phyloP scores from a whole-genome alignment of 352 stramenopile species.

The Phytophthora niederhauseri region DNA sequence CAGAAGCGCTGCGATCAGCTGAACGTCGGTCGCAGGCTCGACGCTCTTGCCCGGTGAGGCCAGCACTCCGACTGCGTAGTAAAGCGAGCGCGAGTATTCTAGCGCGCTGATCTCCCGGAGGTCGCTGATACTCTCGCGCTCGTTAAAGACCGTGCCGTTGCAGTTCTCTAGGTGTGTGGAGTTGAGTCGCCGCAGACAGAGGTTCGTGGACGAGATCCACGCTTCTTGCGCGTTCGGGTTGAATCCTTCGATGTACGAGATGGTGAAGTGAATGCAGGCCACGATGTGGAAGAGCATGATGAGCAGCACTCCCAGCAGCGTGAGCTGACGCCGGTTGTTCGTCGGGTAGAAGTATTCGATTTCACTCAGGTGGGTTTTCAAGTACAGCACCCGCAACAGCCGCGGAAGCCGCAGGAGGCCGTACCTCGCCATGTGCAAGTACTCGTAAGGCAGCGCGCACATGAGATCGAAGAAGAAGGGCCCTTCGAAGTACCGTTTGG shows the following conservation, averaged over 20 bases:
- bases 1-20: slow-evolving; percentile 39
- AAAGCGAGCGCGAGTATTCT: slow-evolving; percentile 47
- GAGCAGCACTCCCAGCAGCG: slow-evolving; percentile 42
- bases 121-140: slow-evolving; percentile 13
- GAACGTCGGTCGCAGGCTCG: slow-evolving; percentile 40
- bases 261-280: slow-evolving; percentile 46
- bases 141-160: slow-evolving; percentile 6
- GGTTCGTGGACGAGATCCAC: slow-evolving; percentile 35
- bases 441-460: slow-evolving; percentile 48
- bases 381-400: slow-evolving; percentile 35
- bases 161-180: slow-evolving; percentile 18
- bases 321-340: slow-evolving; percentile 48
- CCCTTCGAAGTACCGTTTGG: slow-evolving; percentile 40
- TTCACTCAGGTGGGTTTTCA: slow-evolving; percentile 38
- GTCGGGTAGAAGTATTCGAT: slow-evolving; percentile 51
- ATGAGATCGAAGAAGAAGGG: slow-evolving; percentile 47
- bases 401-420: slow-evolving; percentile 43
- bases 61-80: slow-evolving; percentile 45
- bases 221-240: slow-evolving; percentile 22
- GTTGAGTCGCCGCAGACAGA: slow-evolving; percentile 30
- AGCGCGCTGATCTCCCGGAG: slow-evolving; percentile 13
- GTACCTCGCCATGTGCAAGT: slow-evolving; percentile 28
- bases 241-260: slow-evolving; percentile 41
- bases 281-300: slow-evolving; percentile 59
- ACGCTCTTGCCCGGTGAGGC: slow-evolving; percentile 46